Percentiles rank a stretch among this genome's conserved stretches.
phyloP scores from a whole-genome alignment of 2,329 filamentous ascomycete genomes.

The Cryphonectria radicalis region DNA sequence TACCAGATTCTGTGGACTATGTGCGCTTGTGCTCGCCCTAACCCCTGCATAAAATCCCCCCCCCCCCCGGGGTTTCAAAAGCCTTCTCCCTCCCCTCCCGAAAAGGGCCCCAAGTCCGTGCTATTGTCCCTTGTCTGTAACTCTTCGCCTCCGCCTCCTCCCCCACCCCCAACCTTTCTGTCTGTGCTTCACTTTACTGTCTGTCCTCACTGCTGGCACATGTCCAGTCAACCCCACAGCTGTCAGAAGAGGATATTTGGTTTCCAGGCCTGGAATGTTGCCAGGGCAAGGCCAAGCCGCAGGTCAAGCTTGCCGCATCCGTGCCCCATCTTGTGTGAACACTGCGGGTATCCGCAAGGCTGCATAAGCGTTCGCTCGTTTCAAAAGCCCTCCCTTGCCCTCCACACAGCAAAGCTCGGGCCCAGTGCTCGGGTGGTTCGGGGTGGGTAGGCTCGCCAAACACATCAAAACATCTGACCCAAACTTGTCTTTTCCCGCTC shows the following conservation, averaged over 20 bases:
- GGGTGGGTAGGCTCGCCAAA: not conserved
- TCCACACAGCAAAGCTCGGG: conserved; percentile 1
- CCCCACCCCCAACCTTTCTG: not conserved
- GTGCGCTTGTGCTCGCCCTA: not conserved
- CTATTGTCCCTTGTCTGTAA: not conserved
- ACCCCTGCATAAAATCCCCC: not conserved
- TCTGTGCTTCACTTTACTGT: not conserved
- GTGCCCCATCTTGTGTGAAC: conserved; percentile 8
- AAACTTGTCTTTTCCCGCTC: not conserved
- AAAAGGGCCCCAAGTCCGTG: not conserved
- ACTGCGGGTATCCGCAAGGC: conserved; percentile 17
- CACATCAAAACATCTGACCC: not conserved
- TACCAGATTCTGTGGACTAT: not conserved
- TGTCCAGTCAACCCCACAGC: not conserved
- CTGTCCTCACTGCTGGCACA: not conserved
- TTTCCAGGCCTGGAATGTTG: not conserved
- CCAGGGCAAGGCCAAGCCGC: not conserved
- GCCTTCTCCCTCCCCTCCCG: not conserved
- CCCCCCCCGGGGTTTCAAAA: not conserved
- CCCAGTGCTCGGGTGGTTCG: not conserved
- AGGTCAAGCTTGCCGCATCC: not conserved
- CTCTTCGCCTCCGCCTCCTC: not conserved
- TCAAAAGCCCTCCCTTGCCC: conserved; percentile 12
- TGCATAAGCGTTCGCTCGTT: conserved; percentile 24
- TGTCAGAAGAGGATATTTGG: not conserved